Conservation (phyloP, 129 eudicot genomes). For the Scalesia atractyloides region DNA sequence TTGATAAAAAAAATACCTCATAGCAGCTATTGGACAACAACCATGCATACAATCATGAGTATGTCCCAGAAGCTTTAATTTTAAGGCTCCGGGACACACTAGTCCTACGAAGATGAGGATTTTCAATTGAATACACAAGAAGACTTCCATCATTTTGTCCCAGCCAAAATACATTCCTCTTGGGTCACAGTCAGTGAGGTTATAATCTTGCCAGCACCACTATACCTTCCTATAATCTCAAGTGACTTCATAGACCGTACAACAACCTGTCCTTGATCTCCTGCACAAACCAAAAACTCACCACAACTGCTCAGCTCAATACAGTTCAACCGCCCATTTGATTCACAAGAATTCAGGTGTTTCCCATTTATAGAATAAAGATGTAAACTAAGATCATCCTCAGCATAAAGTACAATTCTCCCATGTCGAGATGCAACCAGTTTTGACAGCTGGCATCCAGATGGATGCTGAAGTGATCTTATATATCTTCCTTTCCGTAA, state of each 20-base stretch:
- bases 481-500: conserved; percentile 80
- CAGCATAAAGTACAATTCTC: conserved; percentile 70
- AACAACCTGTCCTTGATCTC: conserved; percentile 90
- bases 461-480: conserved; percentile 85
- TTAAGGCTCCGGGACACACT: conserved; percentile 44
- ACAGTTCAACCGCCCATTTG: conserved; percentile 89
- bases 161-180: conserved; percentile 95
- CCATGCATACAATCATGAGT: conserved; percentile 12
- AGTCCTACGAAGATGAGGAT: conserved; percentile 73
- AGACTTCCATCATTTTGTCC: conserved; percentile 93
- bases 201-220: conserved; percentile 74
- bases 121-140: conserved; percentile 90
- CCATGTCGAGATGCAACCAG: conserved; percentile 85
- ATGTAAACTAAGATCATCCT: conserved; percentile 87
- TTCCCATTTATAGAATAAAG: conserved; percentile 83
- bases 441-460: conserved; percentile 73
- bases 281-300: conserved; percentile 91
- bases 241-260: conserved; percentile 92
- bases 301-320: conserved; percentile 90
- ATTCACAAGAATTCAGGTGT: conserved; percentile 71
- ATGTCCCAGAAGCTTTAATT: conserved; percentile 48
- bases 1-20: conserved; percentile 29
- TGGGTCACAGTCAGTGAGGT: conserved; percentile 81
- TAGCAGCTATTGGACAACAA: conserved; percentile 2
- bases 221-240: conserved; percentile 66